Evolutionary conservation across 768 basidiomycete species (phyloP).

Genomic region (Leccinum rimulosum): DNA sequence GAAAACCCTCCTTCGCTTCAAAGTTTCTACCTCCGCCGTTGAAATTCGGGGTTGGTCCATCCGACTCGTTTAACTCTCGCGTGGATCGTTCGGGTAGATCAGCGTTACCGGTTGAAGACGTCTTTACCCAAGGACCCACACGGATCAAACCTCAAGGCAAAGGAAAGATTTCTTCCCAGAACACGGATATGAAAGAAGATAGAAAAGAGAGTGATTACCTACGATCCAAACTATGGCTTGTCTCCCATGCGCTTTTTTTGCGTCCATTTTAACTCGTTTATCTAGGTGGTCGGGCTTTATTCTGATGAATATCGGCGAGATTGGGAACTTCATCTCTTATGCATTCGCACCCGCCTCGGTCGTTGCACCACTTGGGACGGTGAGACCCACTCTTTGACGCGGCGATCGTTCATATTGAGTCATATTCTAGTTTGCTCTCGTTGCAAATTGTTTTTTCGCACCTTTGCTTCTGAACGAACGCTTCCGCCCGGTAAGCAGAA

Average conservation of each 20-base stretch:
- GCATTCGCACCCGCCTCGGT: conserved; percentile 90
- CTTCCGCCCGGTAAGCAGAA: conserved; percentile 64
- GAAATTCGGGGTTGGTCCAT: conserved; percentile 8
- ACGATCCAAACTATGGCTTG: conserved; percentile 79
- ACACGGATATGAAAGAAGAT: conserved; percentile 22
- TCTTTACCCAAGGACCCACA: conserved; percentile 26
- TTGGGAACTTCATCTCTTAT: conserved; percentile 88
- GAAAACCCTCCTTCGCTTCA: conserved; percentile 33
- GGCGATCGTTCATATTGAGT: conserved; percentile 1
- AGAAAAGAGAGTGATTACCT: conserved; percentile 73
- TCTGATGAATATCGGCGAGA: conserved; percentile 89
- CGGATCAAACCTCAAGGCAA: conserved; percentile 6
- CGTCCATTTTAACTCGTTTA: conserved; percentile 1
- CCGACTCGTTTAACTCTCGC: conserved; percentile 1
- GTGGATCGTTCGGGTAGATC: conserved; percentile 3
- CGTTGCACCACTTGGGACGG: conserved; percentile 94
- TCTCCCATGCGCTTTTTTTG: conserved; percentile 5
- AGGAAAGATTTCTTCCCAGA: conserved; percentile 15
- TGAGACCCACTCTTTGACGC: conserved; percentile 36
- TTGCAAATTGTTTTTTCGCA: conserved; percentile 93
- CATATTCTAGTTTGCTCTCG: conserved; percentile 71
- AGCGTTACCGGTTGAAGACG: conserved; percentile 40
- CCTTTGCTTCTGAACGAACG: conserved; percentile 80
- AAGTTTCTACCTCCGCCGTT: conserved; percentile 35
- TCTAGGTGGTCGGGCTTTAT: conserved; percentile 85